A percentile compares a stretch with the other conserved stretches of the same genome.
Evolutionary conservation across 208 protist species (phyloP).

Genomic region (Leishmania lainsoni): DNA sequence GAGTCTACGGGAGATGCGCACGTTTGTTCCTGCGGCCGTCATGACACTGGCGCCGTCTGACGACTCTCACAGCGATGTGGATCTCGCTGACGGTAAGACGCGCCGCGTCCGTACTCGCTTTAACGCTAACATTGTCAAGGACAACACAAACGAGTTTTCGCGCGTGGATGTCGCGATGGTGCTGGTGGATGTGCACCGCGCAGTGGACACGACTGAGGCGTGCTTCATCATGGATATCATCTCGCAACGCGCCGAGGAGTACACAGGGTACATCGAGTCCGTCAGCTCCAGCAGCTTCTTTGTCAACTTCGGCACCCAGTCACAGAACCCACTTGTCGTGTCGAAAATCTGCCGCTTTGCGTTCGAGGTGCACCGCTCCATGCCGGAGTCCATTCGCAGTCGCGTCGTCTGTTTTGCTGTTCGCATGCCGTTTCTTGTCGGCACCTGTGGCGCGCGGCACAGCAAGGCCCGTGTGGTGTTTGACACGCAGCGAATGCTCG

Average conservation of each 20-base stretch:
- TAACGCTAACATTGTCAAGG: slow-evolving; percentile 72
- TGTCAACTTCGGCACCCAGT: slow-evolving; percentile 73
- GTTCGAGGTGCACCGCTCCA: slow-evolving; percentile 44
- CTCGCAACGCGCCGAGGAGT: slow-evolving; percentile 36
- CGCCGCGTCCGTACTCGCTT: slow-evolving; percentile 46
- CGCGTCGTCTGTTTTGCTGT: slow-evolving; percentile 61
- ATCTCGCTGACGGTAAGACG: slow-evolving; percentile 25
- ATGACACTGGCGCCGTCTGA: slow-evolving; percentile 38
- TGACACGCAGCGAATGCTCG: slow-evolving; percentile 42
- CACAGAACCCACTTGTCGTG: slow-evolving; percentile 56
- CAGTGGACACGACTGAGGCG: slow-evolving; percentile 25
- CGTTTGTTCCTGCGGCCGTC: slow-evolving; percentile 49
- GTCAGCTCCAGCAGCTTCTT: slow-evolving; percentile 53
- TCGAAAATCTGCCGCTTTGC: slow-evolving; percentile 65
- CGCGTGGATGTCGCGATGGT: slow-evolving; percentile 55
- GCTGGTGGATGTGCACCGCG: slow-evolving; percentile 50
- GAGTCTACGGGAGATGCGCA: slow-evolving; percentile 54
- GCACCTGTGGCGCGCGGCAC: slow-evolving; percentile 57
- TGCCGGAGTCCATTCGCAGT: slow-evolving; percentile 36
- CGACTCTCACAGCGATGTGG: slow-evolving; percentile 18
- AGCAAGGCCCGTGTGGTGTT: slow-evolving; percentile 49
- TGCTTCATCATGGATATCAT: slow-evolving; percentile 44
- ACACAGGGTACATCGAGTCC: slow-evolving; percentile 60
- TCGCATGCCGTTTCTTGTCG: slow-evolving; percentile 68
- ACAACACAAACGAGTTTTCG: slow-evolving; percentile 61